These are phyloP conservation scores for Ophiognomonia clavigignenti-juglandacearum DNA, from an alignment of 2,329 filamentous ascomycete species.

Conservation along the genomic window DNA sequence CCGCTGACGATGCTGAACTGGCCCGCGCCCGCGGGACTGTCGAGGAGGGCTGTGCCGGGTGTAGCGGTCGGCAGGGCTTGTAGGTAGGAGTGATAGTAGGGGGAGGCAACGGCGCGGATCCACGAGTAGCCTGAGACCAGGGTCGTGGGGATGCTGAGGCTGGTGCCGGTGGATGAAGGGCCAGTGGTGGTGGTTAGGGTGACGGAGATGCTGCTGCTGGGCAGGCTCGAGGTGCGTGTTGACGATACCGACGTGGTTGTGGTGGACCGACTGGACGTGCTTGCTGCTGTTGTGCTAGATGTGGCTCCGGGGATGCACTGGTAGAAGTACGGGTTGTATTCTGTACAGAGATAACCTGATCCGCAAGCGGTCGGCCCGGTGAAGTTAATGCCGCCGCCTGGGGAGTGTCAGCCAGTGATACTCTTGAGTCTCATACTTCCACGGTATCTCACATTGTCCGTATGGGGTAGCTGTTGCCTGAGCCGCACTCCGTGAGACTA, in stretches of 20 bases:
- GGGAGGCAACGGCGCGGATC: constrained; percentile 48
- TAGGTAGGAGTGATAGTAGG: constrained; percentile 49
- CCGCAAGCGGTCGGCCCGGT: constrained; percentile 17
- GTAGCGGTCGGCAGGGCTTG: constrained; percentile 33
- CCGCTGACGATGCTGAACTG: constrained; percentile 48
- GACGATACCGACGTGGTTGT: not conserved
- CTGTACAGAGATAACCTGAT: constrained; percentile 19
- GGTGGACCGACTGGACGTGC: not conserved
- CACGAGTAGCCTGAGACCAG: constrained; percentile 45
- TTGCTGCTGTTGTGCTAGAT: not conserved
- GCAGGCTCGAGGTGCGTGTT: not conserved
- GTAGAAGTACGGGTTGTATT: constrained; percentile 17
- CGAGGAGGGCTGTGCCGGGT: constrained; percentile 40
- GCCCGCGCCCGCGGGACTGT: constrained; percentile 42
- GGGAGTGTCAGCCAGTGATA: not conserved
- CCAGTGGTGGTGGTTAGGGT: not conserved
- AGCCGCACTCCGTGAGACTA: constrained; percentile 3
- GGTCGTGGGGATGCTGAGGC: constrained; percentile 23
- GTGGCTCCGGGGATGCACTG: constrained; percentile 11
- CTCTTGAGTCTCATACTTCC: too few relatives aligned
- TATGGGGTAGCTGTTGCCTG: constrained; percentile 13
- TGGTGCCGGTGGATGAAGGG: not conserved
- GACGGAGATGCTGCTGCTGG: too few relatives aligned
- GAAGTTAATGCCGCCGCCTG: constrained; percentile 17
- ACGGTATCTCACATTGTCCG: constrained; percentile 7